Conservation (phyloP, 2,329 filamentous ascomycete species). For the Colletotrichum spaethianum region DNA sequence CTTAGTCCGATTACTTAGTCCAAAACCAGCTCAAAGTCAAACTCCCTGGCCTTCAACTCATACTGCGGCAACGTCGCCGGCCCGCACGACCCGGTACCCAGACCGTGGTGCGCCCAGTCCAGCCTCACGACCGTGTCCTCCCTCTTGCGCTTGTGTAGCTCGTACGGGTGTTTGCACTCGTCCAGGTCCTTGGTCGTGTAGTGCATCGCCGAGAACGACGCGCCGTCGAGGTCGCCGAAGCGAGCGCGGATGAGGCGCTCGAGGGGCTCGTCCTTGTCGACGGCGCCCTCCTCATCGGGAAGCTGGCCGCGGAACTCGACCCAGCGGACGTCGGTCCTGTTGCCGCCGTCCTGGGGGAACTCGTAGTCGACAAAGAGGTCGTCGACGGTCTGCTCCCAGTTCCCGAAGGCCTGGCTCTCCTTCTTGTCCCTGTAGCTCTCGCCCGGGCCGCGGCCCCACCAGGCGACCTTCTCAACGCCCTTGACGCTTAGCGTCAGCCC, state of each 20-base stretch:
- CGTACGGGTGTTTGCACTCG: constrained; percentile 70
- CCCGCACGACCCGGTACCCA: constrained; percentile 75
- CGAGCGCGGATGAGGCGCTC: constrained; percentile 57
- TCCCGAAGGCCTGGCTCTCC: constrained; percentile 69
- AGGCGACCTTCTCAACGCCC: constrained; percentile 60
- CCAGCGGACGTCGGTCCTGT: constrained; percentile 75
- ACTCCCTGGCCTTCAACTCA: constrained; percentile 57
- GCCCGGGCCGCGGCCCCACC: constrained; percentile 78
- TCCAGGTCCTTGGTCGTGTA: constrained; percentile 70
- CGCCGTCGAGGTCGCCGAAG: constrained; percentile 62
- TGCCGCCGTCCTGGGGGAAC: constrained; percentile 77
- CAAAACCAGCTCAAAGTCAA: constrained; percentile 60
- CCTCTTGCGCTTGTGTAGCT: constrained; percentile 64
- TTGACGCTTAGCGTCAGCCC: constrained; percentile 67
- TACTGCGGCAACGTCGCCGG: constrained; percentile 67
- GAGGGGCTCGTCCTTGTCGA: neutral
- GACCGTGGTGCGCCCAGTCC: constrained; percentile 74
- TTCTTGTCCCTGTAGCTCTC: constrained; percentile 79
- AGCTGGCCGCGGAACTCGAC: constrained; percentile 59
- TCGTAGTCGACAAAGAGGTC: constrained; percentile 74
- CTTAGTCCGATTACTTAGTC: constrained; percentile 59
- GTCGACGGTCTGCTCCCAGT: constrained; percentile 62
- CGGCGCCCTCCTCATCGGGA: constrained; percentile 44
- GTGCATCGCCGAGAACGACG: constrained; percentile 70
- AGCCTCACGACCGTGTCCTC: constrained; percentile 70